These are phyloP conservation scores for Beauveria varroae DNA, from an alignment of 2,329 filamentous ascomycete species.

Conservation along the genomic window DNA sequence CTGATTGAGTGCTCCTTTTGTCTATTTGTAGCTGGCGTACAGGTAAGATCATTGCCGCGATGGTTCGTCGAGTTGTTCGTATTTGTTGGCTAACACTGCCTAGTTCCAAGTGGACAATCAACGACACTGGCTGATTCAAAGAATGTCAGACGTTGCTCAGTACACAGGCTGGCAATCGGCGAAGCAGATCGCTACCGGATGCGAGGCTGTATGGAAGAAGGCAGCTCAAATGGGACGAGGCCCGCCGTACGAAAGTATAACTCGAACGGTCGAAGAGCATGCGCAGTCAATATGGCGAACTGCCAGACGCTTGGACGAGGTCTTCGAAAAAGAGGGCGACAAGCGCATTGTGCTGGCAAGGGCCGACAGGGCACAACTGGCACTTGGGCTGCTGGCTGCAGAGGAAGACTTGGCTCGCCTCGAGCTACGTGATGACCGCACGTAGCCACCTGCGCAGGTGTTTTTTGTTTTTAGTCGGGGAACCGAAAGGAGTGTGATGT, in stretches of 20 bases:
- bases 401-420: conserved; percentile 65
- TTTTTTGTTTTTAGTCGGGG: background rate
- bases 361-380: conserved; percentile 61
- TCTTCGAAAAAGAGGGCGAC: conserved; percentile 37
- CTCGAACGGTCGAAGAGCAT: conserved; percentile 19
- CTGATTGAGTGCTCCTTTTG: conserved; percentile 77
- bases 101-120: conserved; percentile 66
- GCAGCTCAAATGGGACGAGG: conserved; percentile 66
- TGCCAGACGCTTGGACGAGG: conserved; percentile 42
- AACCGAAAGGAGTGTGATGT: background rate
- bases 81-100: conserved; percentile 13
- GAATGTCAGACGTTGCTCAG: conserved; percentile 66
- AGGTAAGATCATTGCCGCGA: conserved; percentile 34
- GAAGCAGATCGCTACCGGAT: conserved; percentile 71
- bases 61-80: background rate
- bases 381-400: conserved; percentile 69
- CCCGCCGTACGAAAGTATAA: conserved; percentile 39
- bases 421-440: conserved; percentile 39
- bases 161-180: conserved; percentile 86
- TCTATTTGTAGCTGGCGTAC: conserved; percentile 79
- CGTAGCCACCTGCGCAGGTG: background rate
- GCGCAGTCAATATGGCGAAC: conserved; percentile 39
- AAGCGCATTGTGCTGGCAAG: conserved; percentile 51
- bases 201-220: conserved; percentile 77
- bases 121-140: conserved; percentile 67